Base-by-base conservation (phyloP, 768 basidiomycete genomes). In the Pleurotus djamor region DNA sequence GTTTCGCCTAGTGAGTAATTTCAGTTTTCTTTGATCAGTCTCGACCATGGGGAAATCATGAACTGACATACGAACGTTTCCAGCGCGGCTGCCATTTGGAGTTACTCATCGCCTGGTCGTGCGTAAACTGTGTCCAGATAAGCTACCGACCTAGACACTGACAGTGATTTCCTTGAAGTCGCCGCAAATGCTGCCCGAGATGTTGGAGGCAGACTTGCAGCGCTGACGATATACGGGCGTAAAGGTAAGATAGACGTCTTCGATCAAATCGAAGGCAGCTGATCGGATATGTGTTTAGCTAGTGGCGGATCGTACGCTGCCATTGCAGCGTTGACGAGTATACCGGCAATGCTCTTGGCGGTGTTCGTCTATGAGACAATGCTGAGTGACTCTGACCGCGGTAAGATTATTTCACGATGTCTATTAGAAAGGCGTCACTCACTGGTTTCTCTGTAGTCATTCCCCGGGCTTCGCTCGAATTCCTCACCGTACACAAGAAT, bases 121-220 rank as follows among this genome's bases (percentile, higher is more conserved):
- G 64, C 66, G 75, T 66, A 43, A 52, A 48, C 4, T 12, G 50
- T 16, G 16, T 38, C 60, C 57, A 32, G 14, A 28, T 28, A 28
- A 28, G 21, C 21, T 28, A 13, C 60, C 37, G 32, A 13, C 45
- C 21, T 14, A 21, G 8, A 14, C 21, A 10, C 28, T 32, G 14
- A 32, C 38, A 17, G 14, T 56, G 8, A 56, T 21, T 13, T 47
- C 37, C 61, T 38, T 17, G 48, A 58, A 84, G 81, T 90, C 48
- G 77, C 85, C 12, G 75, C 87, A 35, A 91, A 91, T 69, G 71
- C 85, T 3, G 86, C 87, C 33, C 86, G 88, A 66, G 88, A 90
- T 67, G 33, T 91, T 45, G 88, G 88, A 16, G 84, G 79, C 3
- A 82, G 88, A 13, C 61, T 89, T n/a, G 79, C 81, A 63, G 82